Evolutionary conservation across 1,139 yeast species (phyloP), one percentile per base, ranked within the genome.

Genomic region (Suhomyces bokatorum): DNA sequence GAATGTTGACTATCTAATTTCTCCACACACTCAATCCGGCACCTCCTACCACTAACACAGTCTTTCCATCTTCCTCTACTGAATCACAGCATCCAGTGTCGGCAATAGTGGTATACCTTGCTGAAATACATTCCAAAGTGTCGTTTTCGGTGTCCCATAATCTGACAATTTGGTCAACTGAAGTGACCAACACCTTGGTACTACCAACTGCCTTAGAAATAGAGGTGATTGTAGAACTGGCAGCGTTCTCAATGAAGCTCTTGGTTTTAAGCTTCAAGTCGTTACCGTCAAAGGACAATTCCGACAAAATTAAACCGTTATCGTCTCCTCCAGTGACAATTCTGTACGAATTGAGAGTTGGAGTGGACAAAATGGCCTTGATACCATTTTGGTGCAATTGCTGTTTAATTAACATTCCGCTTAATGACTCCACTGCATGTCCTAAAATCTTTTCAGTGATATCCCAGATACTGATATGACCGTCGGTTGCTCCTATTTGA

Each of bases 251-350:
- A 2, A 67, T 61, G 47, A 75, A 73, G 1, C 73, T 58, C 1
- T 60, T 48, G 0, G 67, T 56, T 2, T 54, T 53, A 17, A 70
- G 57, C 0, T 37, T 40, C 2, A 64, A 52, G 4, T 46, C 46
- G 1, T 35, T 54, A 0, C 32, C 38, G 0, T 47, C 53, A 3
- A 54, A 51, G 2, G 42, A 40, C 28, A 85, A 60, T 17, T 56
- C 54, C 2, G 80, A 73, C 3, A 80, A 61, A 0, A 75, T 73
- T 8, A 91, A 61, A 0, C 90, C 85, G 64, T 91, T 91, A 56
- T 93, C 99, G 62, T 93, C 99, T 44, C 99, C 98, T 16, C 97
- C 97, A 1, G 96, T 81, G 5, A 83, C 62, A 12, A 83, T 60
- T 6, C 48, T 52, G 44, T 69, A 71, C 1, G 57, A 39, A 2